Conservation (phyloP, 345 rosid genomes). For the Salix exigua region DNA sequence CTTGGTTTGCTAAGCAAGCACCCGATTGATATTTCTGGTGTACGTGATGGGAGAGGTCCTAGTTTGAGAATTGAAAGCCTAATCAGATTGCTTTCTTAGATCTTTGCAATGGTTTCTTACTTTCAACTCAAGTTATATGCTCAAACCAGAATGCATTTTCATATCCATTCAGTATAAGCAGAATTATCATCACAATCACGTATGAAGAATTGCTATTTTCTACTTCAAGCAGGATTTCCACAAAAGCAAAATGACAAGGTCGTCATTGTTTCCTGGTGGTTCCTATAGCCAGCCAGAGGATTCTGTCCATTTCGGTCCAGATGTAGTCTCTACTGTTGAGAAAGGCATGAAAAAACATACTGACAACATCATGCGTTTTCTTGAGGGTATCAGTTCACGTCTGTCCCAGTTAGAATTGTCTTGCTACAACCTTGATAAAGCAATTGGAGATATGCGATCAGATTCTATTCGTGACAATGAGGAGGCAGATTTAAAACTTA, state of each 20-base stretch:
- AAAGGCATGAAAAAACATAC: conserved; percentile 73
- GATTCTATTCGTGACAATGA: conserved; percentile 64
- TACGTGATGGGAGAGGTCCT: neutral
- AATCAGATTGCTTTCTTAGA: neutral
- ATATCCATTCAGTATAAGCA: neutral
- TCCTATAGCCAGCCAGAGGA: conserved; percentile 87
- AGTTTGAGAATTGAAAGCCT: neutral
- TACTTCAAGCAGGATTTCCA: conserved; percentile 61
- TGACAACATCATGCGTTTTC: conserved; percentile 82
- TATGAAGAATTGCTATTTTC: neutral
- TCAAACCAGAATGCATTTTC: neutral
- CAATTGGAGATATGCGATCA: conserved; percentile 87
- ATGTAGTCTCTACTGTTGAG: conserved; percentile 58
- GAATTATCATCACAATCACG: neutral
- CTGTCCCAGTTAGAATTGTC: conserved; percentile 83
- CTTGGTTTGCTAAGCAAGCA: neutral
- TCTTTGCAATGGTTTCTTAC: neutral
- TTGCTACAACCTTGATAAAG: conserved; percentile 93
- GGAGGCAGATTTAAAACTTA: conserved; percentile 80
- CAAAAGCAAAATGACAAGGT: conserved; percentile 64
- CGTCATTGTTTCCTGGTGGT: conserved; percentile 53
- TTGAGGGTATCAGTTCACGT: conserved; percentile 94
- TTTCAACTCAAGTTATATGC: neutral
- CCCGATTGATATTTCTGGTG: neutral
- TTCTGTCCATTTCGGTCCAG: conserved; percentile 44